A percentile compares a stretch with the other conserved stretches of the same genome.
These are phyloP conservation scores for Blastomyces parvus DNA, from an alignment of 2,329 filamentous ascomycete species.

Conservation along the genomic window DNA sequence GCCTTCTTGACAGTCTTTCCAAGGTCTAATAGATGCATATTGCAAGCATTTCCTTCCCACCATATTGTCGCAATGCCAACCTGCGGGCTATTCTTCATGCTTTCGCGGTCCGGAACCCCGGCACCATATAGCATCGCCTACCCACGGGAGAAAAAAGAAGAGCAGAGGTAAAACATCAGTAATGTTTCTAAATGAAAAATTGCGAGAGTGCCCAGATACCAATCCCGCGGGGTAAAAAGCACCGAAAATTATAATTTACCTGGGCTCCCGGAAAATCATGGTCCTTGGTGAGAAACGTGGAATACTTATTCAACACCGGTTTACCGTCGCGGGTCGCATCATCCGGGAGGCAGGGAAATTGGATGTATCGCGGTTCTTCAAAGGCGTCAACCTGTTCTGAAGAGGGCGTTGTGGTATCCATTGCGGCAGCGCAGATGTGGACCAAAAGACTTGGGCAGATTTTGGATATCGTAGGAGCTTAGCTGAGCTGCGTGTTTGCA, in stretches of 20 bases:
- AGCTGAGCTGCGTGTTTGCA: not conserved
- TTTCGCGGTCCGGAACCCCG: conserved; percentile 69
- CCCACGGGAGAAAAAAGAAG: not conserved
- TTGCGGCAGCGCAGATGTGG: not conserved
- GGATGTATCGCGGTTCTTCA: conserved; percentile 45
- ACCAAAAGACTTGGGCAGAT: not conserved
- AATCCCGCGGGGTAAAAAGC: not conserved
- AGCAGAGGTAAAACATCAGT: not conserved
- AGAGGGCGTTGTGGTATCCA: not conserved
- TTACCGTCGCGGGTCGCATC: conserved; percentile 48
- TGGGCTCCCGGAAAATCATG: conserved; percentile 91
- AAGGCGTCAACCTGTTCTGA: not conserved
- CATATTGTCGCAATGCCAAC: conserved; percentile 86
- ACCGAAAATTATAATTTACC: conserved; percentile 38
- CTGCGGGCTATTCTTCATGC: conserved; percentile 84
- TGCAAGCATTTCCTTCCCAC: conserved; percentile 98
- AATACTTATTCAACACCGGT: conserved; percentile 74
- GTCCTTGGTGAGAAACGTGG: conserved; percentile 65
- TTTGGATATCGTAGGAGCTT: too few relatives aligned
- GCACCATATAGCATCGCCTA: conserved; percentile 93
- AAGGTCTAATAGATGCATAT: conserved; percentile 68
- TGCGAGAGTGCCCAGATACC: not conserved
- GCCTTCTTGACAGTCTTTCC: conserved; percentile 79
- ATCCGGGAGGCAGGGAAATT: conserved; percentile 48
- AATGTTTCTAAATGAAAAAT: conserved; percentile 9